Base-by-base conservation (phyloP, 805 yeast species). In the Yamadazyma paraphyllophila region DNA sequence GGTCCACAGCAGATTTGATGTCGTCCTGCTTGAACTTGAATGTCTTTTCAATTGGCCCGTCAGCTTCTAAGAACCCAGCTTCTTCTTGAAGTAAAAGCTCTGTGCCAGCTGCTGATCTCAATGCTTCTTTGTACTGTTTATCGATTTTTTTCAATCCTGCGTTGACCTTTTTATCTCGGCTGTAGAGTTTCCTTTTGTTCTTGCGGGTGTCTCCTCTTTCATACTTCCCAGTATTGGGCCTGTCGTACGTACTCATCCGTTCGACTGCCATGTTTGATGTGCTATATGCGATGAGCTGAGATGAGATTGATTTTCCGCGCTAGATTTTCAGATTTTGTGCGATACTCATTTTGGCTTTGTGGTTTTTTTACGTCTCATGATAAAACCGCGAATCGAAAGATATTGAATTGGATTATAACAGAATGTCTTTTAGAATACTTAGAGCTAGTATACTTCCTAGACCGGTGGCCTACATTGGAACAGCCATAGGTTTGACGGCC, bases 21-120 rank as follows among this genome's bases (percentile, higher is more conserved):
- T 92, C 97, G 11, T 77, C 77, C 62, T 94, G 99, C 29, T 74
- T 79, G 54, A 88, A 88, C 65, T 86, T 88, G 69, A 72, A 88
- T 0, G 99, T 94, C 63, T 81, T 83, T 67, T 94, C 99, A 91
- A 92, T 83, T n/a, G 51, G 51, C n/a, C 84, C 84, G 58, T 94
- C 99, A 5, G 97, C 89, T 64, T 94, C 99, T 50, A 94, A 64
- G 57, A 74, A 85, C 38, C 99, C 99, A 4, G 76, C 78, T 25
- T 85, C 84, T 68, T 94, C 98, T 49, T 86, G 88, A 29, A 89
- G 69, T 51, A 94, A 74, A 57, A 89, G 76, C 56, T 94, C 97
- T 0, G 97, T 86, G 4, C 85, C 82, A 9, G 91, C 89, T 1
- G 96, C 97, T 8, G 89, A 77, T 52, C 76, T 73, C n/a, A 87